Evolutionary conservation across 257 asterid species (phyloP).

Genomic region (Nicotiana knightiana): DNA sequence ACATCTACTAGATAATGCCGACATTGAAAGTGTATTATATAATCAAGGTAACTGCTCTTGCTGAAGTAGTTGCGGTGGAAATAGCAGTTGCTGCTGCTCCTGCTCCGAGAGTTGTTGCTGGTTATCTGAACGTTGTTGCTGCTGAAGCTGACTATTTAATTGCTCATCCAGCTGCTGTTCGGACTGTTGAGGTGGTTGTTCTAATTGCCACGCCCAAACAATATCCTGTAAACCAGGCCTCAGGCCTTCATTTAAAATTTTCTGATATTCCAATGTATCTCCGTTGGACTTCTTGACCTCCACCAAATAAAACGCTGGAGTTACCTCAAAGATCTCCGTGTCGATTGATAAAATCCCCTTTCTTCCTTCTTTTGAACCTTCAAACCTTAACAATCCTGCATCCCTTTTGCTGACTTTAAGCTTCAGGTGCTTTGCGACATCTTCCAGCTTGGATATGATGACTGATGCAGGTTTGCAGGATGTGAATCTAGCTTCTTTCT

Average conservation of each 20-base stretch:
- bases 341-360: conserved; percentile 20
- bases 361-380: conserved; percentile 16
- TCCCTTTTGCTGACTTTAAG: conserved; percentile 13
- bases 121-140: background rate
- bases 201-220: conserved; percentile 15
- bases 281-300: conserved; percentile 21
- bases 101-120: background rate
- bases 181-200: background rate
- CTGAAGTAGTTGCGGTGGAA: background rate
- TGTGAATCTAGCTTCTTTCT: conserved; percentile 8
- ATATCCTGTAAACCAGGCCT: conserved; percentile 16
- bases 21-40: background rate
- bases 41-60: background rate
- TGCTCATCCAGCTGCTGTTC: background rate
- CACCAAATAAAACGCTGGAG: conserved; percentile 10
- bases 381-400: conserved; percentile 12
- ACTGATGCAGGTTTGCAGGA: conserved; percentile 9
- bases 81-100: background rate
- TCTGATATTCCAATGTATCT: conserved; percentile 12
- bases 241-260: conserved; percentile 7
- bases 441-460: conserved; percentile 16
- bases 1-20: background rate
- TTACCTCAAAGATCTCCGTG: conserved; percentile 18
- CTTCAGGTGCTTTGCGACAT: conserved; percentile 10
- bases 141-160: background rate